These are phyloP conservation scores for Musa beccarii DNA, from an alignment of 176 grass and related monocot genomes.

Conservation along the genomic window DNA sequence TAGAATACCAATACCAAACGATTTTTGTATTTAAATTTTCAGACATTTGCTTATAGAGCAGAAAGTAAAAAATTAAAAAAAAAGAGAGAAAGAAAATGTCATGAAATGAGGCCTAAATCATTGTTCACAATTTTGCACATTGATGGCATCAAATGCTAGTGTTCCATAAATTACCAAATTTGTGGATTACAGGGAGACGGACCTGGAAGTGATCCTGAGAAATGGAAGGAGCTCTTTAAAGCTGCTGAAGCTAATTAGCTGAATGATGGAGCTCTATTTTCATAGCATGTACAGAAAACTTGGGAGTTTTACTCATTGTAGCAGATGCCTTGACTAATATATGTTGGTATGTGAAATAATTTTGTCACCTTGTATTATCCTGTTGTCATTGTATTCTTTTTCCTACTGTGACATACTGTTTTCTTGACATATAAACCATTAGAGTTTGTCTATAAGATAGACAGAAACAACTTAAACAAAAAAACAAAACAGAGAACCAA, in stretches of 20 bases:
- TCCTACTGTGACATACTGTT: too few species aligned
- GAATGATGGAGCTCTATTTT: not conserved
- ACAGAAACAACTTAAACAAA: too few species aligned
- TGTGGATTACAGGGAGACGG: constrained; percentile 57
- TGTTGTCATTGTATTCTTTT: too few species aligned
- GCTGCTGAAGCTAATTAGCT: constrained; percentile 36
- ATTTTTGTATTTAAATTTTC: too few species aligned
- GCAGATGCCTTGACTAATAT: not conserved
- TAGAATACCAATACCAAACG: too few species aligned
- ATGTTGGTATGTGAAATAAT: not conserved
- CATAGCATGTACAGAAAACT: not conserved
- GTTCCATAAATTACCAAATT: constrained; percentile 7
- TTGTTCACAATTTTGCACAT: not conserved
- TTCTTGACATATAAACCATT: too few species aligned
- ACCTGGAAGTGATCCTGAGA: constrained; percentile 53
- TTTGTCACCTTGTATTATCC: too few species aligned
- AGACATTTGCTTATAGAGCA: too few species aligned
- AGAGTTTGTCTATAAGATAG: too few species aligned
- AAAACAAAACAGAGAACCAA: too few species aligned
- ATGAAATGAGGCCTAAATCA: not conserved
- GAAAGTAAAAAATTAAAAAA: too few species aligned
- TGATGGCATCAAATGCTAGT: constrained; percentile 1
- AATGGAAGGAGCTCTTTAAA: constrained; percentile 76
- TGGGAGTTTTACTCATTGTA: not conserved
- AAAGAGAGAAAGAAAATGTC: too few species aligned